These are phyloP conservation scores for Epichloe scottii DNA, from an alignment of 2,329 filamentous ascomycete genomes.

Conservation along the genomic window DNA sequence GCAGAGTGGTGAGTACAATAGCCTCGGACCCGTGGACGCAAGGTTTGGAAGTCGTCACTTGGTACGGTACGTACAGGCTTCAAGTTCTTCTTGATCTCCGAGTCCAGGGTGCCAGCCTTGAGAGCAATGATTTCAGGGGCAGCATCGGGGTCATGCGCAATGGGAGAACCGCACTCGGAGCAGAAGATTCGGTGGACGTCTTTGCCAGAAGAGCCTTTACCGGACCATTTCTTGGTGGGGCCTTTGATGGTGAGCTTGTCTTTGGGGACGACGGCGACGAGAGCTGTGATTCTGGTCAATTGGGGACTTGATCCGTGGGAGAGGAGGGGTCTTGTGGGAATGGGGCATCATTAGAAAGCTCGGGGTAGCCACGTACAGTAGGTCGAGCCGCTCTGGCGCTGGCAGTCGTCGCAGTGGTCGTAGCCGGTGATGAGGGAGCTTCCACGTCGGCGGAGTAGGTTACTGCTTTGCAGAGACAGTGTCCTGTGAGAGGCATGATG, in stretches of 20 bases:
- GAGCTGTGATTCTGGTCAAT: constrained; percentile 30
- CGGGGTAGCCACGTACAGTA: constrained; percentile 38
- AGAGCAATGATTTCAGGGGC: constrained; percentile 57
- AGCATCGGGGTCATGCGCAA: constrained; percentile 58
- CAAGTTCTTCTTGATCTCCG: constrained; percentile 53
- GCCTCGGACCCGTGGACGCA: no score
- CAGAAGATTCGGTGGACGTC: constrained; percentile 58
- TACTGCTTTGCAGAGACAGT: constrained; percentile 60
- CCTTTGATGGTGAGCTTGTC: constrained; percentile 51
- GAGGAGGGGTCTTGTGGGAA: neutral
- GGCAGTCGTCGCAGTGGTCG: constrained; percentile 63
- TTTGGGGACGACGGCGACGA: constrained; percentile 54
- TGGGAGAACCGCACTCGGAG: constrained; percentile 55
- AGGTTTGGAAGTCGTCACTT: neutral
- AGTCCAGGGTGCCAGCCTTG: constrained; percentile 53
- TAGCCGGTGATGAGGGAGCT: constrained; percentile 45
- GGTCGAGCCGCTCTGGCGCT: constrained; percentile 55
- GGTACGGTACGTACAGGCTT: constrained; percentile 40
- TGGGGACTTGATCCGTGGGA: neutral
- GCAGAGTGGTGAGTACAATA: neutral
- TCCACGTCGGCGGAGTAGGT: constrained; percentile 51
- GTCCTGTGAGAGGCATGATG: constrained; percentile 53
- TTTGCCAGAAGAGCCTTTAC: constrained; percentile 47
- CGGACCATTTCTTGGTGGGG: constrained; percentile 51
- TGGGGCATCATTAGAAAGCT: neutral